Conservation (phyloP, 441 rosid species). For the Adansonia madagascariensis region DNA sequence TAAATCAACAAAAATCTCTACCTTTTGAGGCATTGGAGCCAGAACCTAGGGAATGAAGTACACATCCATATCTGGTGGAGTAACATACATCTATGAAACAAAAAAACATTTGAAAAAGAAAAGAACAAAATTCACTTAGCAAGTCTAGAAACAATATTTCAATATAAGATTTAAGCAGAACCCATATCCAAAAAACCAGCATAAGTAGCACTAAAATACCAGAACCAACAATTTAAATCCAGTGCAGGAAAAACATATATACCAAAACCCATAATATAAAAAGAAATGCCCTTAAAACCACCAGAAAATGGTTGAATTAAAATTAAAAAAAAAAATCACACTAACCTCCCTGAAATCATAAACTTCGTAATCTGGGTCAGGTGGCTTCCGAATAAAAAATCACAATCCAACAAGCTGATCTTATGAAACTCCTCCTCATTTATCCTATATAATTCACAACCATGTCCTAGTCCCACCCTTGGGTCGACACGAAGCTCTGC, state of each 20-base stretch:
- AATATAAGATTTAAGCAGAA: not conserved
- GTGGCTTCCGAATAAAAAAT: conserved; percentile 92
- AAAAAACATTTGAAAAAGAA: no score
- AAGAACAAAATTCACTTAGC: no score
- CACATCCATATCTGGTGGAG: conserved; percentile 90
- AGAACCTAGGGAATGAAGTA: conserved; percentile 87
- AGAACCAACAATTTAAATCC: not conserved
- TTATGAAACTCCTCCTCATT: conserved; percentile 90
- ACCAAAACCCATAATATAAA: not conserved
- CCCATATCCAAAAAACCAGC: not conserved
- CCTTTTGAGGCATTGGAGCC: conserved; percentile 94
- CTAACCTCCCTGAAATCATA: conserved; percentile 95
- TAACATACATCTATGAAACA: conserved; percentile 78
- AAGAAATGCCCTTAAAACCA: not conserved
- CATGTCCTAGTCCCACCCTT: conserved; percentile 85
- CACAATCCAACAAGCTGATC: conserved; percentile 78
- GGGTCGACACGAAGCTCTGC: conserved; percentile 74
- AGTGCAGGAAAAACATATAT: not conserved
- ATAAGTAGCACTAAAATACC: not conserved
- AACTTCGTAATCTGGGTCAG: conserved; percentile 88
- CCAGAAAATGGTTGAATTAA: not conserved
- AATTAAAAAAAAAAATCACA: not conserved
- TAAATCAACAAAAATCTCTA: conserved; percentile 25
- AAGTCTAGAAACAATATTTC: not conserved
- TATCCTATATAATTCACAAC: conserved; percentile 75